Percentiles rank a stretch among this genome's conserved stretches.
These are phyloP conservation scores for Thielaviopsis ethacetica DNA, from an alignment of 2,329 filamentous ascomycete genomes.

Conservation along the genomic window DNA sequence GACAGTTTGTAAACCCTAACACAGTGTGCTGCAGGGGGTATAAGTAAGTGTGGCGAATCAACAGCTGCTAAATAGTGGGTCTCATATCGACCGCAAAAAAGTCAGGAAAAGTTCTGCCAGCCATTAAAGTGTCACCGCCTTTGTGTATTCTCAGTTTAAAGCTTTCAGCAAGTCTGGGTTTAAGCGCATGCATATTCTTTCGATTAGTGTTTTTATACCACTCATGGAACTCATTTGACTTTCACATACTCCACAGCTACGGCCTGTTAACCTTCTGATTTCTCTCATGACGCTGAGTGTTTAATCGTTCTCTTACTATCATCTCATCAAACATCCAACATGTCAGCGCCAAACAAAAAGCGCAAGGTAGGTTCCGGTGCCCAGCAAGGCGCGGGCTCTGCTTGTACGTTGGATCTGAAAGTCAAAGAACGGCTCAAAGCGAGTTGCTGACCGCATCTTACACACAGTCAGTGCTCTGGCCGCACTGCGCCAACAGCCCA, in stretches of 20 bases:
- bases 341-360: conserved; percentile 7
- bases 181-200: neutral
- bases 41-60: neutral
- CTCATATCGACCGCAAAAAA: neutral
- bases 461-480: conserved; percentile 10
- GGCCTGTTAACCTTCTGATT: no score
- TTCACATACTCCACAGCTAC: no score
- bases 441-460: neutral
- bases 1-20: neutral
- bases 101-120: neutral
- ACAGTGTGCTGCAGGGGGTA: neutral
- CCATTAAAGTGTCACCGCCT: neutral
- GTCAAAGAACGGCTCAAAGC: neutral
- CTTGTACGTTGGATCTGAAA: conserved; percentile 4
- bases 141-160: neutral
- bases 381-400: conserved; percentile 2
- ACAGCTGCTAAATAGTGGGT: neutral
- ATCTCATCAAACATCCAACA: neutral
- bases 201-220: neutral
- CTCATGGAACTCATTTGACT: neutral
- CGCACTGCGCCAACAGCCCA: conserved; percentile 2
- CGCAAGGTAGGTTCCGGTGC: conserved; percentile 1
- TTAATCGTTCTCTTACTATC: neutral
- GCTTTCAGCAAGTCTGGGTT: neutral
- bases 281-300: no score